Percentiles rank a stretch among this genome's conserved stretches.
Conservation (phyloP, 306 rosid genomes). For the Quercus ilex region DNA sequence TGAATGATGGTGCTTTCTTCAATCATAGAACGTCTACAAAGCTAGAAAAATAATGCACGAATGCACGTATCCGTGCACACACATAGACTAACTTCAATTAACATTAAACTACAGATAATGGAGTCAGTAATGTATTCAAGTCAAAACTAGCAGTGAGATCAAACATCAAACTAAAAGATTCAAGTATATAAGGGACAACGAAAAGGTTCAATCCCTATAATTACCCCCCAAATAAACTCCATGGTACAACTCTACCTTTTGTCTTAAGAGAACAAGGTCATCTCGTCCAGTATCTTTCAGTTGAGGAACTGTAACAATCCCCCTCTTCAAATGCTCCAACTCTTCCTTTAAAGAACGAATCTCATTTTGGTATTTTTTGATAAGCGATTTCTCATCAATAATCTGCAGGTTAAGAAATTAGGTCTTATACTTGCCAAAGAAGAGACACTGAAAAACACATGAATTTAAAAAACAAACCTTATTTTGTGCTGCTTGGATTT, state of each 20-base stretch:
- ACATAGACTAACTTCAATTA: background rate
- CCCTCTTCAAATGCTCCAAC: constrained; percentile 81
- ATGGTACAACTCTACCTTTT: constrained; percentile 56
- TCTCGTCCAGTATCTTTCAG: constrained; percentile 64
- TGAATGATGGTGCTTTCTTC: background rate
- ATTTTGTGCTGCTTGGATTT: constrained; percentile 95
- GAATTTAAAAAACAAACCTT: constrained; percentile 37
- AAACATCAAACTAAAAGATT: background rate
- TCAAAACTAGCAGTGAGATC: background rate
- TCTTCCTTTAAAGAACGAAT: constrained; percentile 88
- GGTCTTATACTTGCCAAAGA: constrained; percentile 18
- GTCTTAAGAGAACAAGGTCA: constrained; percentile 79
- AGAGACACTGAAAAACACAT: background rate
- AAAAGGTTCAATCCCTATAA: background rate
- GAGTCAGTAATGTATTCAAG: background rate
- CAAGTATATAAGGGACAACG: background rate
- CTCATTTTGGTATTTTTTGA: constrained; percentile 95
- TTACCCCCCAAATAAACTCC: background rate
- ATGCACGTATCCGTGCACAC: background rate
- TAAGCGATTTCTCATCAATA: constrained; percentile 97
- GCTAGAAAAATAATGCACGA: background rate
- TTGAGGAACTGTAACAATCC: constrained; percentile 70
- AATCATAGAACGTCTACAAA: background rate
- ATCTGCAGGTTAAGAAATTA: constrained; percentile 55
- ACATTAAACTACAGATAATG: background rate